These are phyloP conservation scores for Aureobasidium vineae DNA, from an alignment of 2,329 filamentous ascomycete species.

Conservation along the genomic window DNA sequence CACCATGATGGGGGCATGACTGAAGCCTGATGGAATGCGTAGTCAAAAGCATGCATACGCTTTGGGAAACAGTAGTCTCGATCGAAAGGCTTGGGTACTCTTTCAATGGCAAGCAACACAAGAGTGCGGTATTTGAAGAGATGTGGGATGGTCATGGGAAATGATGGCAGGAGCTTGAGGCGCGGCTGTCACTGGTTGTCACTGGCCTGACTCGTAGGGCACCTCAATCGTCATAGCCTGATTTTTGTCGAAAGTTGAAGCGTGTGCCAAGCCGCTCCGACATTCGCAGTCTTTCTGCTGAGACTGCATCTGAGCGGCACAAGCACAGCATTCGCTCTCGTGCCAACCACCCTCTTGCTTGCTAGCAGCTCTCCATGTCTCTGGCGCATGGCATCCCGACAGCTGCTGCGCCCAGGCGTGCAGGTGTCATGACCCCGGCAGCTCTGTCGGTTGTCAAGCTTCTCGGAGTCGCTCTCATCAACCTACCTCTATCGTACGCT, in stretches of 20 bases:
- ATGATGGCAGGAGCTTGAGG: not conserved
- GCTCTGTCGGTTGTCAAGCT: conserved; percentile 29
- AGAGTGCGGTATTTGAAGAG: not conserved
- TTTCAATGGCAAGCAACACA: not conserved
- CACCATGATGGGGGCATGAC: not conserved
- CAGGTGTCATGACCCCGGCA: conserved; percentile 28
- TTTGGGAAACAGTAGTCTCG: not conserved
- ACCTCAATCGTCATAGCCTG: not conserved
- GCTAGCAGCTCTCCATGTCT: conserved; percentile 27
- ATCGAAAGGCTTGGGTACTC: not conserved
- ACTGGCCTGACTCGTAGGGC: not conserved
- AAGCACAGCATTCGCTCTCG: not conserved
- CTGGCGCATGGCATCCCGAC: conserved; percentile 26
- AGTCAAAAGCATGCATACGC: not conserved
- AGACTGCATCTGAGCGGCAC: not conserved
- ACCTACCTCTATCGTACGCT: conserved; percentile 28
- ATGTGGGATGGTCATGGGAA: not conserved
- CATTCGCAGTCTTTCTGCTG: not conserved
- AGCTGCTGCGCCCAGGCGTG: conserved; percentile 17
- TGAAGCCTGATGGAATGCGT: not conserved
- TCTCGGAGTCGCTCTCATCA: conserved; percentile 28
- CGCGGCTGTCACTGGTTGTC: not conserved
- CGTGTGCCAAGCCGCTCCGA: not conserved
- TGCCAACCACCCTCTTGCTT: conserved; percentile 14
- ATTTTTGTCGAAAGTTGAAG: not conserved